Base-by-base conservation (phyloP, 2,329 filamentous ascomycete species). In the Colletotrichum lindemuthianum region DNA sequence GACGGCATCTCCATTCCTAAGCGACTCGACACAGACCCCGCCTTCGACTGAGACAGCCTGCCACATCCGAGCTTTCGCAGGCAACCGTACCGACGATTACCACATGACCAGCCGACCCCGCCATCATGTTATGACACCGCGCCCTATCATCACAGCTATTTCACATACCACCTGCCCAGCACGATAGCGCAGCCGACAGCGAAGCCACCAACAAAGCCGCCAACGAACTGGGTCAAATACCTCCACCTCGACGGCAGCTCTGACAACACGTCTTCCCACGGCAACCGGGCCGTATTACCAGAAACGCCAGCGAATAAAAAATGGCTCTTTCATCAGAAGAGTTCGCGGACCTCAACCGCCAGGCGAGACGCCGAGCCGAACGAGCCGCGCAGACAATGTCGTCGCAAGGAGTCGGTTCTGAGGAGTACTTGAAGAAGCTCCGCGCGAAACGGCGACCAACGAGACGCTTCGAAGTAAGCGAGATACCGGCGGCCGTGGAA, bases 301-400 rank as follows among this genome's bases (percentile, higher is more conserved):
- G 4, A 39, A 24, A 9, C 12, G 7, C 4, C 4, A 40, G 10
- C 7, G 9, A 39, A n/a, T n/a, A n/a, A n/a, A 24, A 1, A 37
- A 65, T 65, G 63, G 57, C 51, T 5, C 15, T 65, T 6, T 56
- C 58, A 34, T 32, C 51, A n/a, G 58, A 65, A 6, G 49, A 65
- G 36, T 8, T 33, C 13, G 36, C 58, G 33, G 45, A 65, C 40
- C 51, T 65, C 32, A 51, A 65, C 8, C 59, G 63, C 36, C 63
- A 63, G 33, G 63, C 59, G 11, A 49, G 40, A 40, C 63, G 63
- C 15, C 41, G 63, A 10, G 63, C 63, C 52, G 63, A 65, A 39
- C 51, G 63, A 15, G 63, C 63, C 40, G 63, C 63, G 3, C 58
- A 52, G 39, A 59, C 61, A n/a, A 61, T 65, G 58, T 56, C 58